Evolutionary conservation across 345 rosid genomes (phyloP).

Genomic region (Erucastrum elatum): DNA sequence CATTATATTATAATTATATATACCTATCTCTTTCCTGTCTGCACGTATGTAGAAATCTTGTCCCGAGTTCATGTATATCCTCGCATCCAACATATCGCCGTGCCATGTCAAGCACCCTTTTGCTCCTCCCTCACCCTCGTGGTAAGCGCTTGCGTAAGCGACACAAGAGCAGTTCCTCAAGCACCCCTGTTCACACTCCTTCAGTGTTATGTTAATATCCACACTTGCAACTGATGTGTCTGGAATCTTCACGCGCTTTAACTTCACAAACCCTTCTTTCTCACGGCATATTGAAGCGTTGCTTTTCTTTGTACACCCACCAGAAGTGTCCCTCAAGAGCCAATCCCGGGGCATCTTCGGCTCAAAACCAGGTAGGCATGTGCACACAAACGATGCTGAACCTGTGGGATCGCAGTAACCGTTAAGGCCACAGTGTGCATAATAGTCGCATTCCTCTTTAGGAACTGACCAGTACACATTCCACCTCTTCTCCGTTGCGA

Average conservation of each 20-base stretch:
- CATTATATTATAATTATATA: not conserved
- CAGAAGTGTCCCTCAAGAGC: constrained; percentile 50
- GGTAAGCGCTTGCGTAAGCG: constrained; percentile 54
- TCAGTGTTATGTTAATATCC: constrained; percentile 46
- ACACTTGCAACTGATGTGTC: constrained; percentile 44
- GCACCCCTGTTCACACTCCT: constrained; percentile 46
- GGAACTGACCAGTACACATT: constrained; percentile 47
- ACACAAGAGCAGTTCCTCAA: constrained; percentile 54
- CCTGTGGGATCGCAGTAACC: constrained; percentile 44
- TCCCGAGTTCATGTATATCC: constrained; percentile 40
- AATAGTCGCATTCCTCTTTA: constrained; percentile 60
- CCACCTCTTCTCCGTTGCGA: constrained; percentile 45
- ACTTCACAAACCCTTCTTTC: constrained; percentile 57
- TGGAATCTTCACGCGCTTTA: constrained; percentile 50
- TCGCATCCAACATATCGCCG: constrained; percentile 46
- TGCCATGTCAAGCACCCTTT: constrained; percentile 62
- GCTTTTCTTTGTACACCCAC: constrained; percentile 51
- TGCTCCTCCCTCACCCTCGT: constrained; percentile 33
- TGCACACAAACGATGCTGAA: constrained; percentile 43
- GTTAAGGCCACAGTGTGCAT: constrained; percentile 56
- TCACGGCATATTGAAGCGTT: constrained; percentile 25
- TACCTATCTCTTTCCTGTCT: constrained; percentile 10
- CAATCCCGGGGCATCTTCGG: constrained; percentile 52
- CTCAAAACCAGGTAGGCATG: constrained; percentile 64
- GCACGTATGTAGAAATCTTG: constrained; percentile 54